A percentile compares a stretch with the other conserved stretches of the same genome.
Evolutionary conservation across 192 early-diverging fungal species (phyloP).

Genomic region (Globomyces pollinis-pini): DNA sequence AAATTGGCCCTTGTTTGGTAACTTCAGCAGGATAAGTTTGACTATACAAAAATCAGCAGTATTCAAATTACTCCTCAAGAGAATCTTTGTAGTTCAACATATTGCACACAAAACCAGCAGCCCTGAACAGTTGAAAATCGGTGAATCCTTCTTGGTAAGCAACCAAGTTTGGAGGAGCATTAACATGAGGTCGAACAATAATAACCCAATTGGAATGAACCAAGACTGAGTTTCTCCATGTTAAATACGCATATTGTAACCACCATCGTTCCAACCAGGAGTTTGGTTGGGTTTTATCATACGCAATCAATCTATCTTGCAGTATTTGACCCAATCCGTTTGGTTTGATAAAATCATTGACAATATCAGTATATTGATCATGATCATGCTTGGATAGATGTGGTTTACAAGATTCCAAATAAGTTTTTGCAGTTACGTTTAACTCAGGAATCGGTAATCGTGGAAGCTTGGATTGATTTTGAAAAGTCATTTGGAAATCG

Average conservation of each 20-base stretch:
- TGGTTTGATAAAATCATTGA: slow-evolving; percentile 37
- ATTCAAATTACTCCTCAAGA: too few relatives aligned
- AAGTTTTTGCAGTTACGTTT: slow-evolving; percentile 58
- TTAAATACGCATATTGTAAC: slow-evolving; percentile 52
- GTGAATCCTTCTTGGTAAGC: slow-evolving; percentile 44
- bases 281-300: slow-evolving; percentile 7
- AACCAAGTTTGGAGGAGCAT: slow-evolving; percentile 30
- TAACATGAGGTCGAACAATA: slow-evolving; percentile 37
- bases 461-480: slow-evolving; percentile 25
- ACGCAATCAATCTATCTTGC: slow-evolving; percentile 53
- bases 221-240: slow-evolving; percentile 72
- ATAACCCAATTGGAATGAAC: slow-evolving; percentile 90
- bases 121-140: slow-evolving; percentile 71
- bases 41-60: slow-evolving; percentile 51
- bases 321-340: slow-evolving; percentile 24
- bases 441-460: slow-evolving; percentile 70
- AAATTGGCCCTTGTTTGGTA: slow-evolving; percentile 57
- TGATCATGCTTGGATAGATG: slow-evolving; percentile 43
- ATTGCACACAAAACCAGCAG: slow-evolving; percentile 61
- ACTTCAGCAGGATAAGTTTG: slow-evolving; percentile 56
- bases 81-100: slow-evolving; percentile 70
- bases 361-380: slow-evolving; percentile 36
- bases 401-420: slow-evolving; percentile 57
- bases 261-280: slow-evolving; percentile 7
- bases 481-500: too few relatives aligned